Conservation (phyloP, 2,329 filamentous ascomycete genomes). For the Metarhizium robertsii region DNA sequence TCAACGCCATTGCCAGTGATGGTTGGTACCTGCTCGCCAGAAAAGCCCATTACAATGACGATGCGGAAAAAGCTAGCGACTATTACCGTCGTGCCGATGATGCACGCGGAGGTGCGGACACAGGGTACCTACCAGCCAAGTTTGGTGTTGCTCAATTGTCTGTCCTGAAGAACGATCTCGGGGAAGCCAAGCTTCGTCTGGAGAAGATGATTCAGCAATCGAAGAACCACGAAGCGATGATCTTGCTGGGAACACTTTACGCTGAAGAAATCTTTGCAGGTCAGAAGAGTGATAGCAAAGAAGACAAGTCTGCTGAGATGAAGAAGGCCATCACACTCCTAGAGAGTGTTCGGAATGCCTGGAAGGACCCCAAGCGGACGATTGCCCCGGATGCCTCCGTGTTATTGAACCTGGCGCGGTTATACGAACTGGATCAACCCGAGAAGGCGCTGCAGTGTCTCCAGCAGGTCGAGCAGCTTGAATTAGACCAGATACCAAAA, state of each 20-base stretch:
- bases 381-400: constrained; percentile 75
- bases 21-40: constrained; percentile 93
- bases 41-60: constrained; percentile 78
- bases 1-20: constrained; percentile 93
- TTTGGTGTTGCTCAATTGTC: constrained; percentile 88
- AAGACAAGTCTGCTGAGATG: constrained; percentile 77
- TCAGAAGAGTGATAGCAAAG: constrained; percentile 62
- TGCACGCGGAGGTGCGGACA: constrained; percentile 82
- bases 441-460: constrained; percentile 90
- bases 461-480: constrained; percentile 83
- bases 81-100: constrained; percentile 88
- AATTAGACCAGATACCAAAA: constrained; percentile 67
- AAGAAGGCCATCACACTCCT: constrained; percentile 81
- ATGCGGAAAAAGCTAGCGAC: constrained; percentile 66
- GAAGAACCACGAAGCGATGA: constrained; percentile 81
- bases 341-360: constrained; percentile 74
- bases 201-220: constrained; percentile 90
- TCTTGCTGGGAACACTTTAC: constrained; percentile 80
- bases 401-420: constrained; percentile 78
- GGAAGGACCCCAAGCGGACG: constrained; percentile 89
- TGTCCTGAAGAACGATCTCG: constrained; percentile 72
- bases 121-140: constrained; percentile 86
- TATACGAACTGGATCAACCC: constrained; percentile 78
- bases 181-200: constrained; percentile 84
- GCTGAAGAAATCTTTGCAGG: constrained; percentile 87